phyloP scores from a whole-genome alignment of 352 stramenopile species.

The Nothophytophthora sp. region DNA sequence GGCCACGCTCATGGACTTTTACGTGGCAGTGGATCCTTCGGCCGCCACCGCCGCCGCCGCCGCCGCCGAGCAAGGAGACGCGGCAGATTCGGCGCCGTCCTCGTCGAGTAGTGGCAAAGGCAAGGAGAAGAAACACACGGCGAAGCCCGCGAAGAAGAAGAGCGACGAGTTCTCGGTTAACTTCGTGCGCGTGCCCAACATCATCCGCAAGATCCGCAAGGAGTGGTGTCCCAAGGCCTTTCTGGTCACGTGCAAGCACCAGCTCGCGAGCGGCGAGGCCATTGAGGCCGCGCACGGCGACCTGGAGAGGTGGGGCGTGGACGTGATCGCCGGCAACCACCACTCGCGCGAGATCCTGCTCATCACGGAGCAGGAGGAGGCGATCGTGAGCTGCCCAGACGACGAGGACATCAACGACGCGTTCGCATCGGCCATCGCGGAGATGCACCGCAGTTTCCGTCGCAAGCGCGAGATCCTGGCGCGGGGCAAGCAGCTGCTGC shows the following conservation, averaged over 20 bases:
- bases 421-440: slow-evolving; percentile 70
- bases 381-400: slow-evolving; percentile 72
- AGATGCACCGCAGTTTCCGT: slow-evolving; percentile 78
- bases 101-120: slow-evolving; percentile 27
- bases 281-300: slow-evolving; percentile 70
- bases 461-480: slow-evolving; percentile 73
- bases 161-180: slow-evolving; percentile 74
- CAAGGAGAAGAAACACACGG: slow-evolving; percentile 35
- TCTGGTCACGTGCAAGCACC: slow-evolving; percentile 78
- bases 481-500: slow-evolving; percentile 72
- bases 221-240: slow-evolving; percentile 84
- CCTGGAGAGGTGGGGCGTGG: slow-evolving; percentile 80
- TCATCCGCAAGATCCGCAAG: slow-evolving; percentile 81
- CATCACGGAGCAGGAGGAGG: slow-evolving; percentile 81
- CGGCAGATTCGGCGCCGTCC: slow-evolving; percentile 11
- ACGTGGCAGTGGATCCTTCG: slow-evolving; percentile 45
- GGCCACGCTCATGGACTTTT: slow-evolving; percentile 84
- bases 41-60: no score
- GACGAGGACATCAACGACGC: slow-evolving; percentile 83
- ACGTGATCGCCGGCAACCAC: slow-evolving; percentile 76
- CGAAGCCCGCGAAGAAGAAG: slow-evolving; percentile 40
- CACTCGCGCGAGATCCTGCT: slow-evolving; percentile 70
- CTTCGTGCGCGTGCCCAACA: slow-evolving; percentile 78
- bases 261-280: slow-evolving; percentile 65
- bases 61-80: slow-evolving; percentile 1